Evolutionary conservation across 305 asterid genomes (phyloP).

Genomic region (Fraxinus greggii): DNA sequence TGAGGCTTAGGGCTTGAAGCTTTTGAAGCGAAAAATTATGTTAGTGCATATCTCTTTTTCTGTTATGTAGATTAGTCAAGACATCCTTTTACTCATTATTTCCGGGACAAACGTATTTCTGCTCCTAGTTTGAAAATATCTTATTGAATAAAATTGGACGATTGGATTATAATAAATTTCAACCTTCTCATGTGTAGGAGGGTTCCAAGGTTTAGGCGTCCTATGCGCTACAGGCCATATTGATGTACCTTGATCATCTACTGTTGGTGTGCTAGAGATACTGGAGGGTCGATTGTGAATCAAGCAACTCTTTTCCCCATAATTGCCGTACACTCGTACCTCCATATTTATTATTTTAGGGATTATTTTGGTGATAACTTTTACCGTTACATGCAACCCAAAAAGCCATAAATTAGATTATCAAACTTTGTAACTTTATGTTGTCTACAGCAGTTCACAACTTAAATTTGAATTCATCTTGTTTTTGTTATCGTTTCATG

Average conservation of each 20-base stretch:
- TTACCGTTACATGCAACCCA: background rate
- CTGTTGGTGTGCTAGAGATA: slow-evolving; percentile 12
- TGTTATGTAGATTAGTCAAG: background rate
- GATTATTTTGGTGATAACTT: background rate
- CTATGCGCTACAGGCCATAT: slow-evolving; percentile 43
- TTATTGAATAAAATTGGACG: background rate
- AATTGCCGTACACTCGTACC: background rate
- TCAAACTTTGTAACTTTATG: background rate
- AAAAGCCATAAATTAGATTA: background rate
- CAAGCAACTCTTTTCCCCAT: slow-evolving; percentile 11
- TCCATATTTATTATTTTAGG: background rate
- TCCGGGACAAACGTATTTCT: background rate
- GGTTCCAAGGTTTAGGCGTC: slow-evolving; percentile 36
- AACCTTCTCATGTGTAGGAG: slow-evolving; percentile 32
- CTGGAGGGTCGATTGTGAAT: slow-evolving; percentile 3
- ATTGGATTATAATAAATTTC: background rate
- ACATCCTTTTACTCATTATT: background rate
- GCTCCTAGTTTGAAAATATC: background rate
- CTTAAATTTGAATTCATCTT: background rate
- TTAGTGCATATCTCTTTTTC: background rate
- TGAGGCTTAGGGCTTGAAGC: background rate
- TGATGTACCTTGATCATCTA: slow-evolving; percentile 13
- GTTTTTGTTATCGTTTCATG: background rate
- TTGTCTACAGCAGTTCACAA: background rate
- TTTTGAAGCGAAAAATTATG: background rate